These are phyloP conservation scores for Prototheca wickerhamii DNA, from an alignment of 163 green algal species.

Conservation along the genomic window DNA sequence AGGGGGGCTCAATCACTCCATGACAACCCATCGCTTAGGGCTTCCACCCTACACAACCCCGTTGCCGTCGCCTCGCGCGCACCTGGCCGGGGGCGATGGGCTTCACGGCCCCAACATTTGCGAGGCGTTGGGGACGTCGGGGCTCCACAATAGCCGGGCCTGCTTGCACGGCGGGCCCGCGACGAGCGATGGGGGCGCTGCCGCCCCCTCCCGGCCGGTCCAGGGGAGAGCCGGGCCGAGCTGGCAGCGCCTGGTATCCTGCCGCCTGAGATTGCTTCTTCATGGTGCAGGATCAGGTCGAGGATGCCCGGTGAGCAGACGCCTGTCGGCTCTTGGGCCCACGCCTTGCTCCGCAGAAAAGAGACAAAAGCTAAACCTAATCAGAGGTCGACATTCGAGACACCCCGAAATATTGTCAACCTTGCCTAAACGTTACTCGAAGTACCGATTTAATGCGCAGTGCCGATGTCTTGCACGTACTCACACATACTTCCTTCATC, in stretches of 20 bases:
- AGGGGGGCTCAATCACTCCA: background rate
- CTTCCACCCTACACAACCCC: background rate
- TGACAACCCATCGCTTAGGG: background rate
- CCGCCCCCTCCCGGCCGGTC: background rate
- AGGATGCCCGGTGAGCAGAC: no score
- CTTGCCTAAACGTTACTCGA: no score
- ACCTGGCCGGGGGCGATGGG: conserved; percentile 27
- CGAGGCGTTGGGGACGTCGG: background rate
- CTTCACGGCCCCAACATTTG: conserved; percentile 7
- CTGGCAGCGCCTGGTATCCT: conserved; percentile 14
- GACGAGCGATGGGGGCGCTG: background rate
- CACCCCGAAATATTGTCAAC: no score
- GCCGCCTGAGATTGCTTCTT: conserved; percentile 2
- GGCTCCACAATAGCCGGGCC: background rate
- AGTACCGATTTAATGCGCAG: no score
- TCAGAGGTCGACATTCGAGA: no score
- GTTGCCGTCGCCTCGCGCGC: background rate
- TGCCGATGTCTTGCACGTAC: no score
- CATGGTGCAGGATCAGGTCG: no score
- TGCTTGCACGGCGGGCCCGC: background rate
- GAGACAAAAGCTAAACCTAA: no score
- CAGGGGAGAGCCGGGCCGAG: conserved; percentile 1
- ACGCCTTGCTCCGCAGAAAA: no score
- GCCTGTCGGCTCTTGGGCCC: no score
- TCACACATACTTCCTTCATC: no score